phyloP scores from a whole-genome alignment of 225 moss, liverwort and hornwort species.

The Neckera pumila region DNA sequence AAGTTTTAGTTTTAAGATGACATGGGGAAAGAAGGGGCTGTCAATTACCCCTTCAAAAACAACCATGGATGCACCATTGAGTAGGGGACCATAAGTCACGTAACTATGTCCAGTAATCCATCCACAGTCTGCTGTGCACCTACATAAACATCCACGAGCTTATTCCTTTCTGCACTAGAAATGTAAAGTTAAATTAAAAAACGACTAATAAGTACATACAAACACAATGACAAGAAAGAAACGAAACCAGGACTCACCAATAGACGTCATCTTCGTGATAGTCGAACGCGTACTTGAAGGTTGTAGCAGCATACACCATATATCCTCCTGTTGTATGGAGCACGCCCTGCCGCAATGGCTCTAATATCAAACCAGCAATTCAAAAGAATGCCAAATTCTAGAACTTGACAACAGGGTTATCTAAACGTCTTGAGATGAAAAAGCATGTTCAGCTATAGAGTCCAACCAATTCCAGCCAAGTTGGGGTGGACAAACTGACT shows the following conservation, averaged over 20 bases:
- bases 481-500: neutral
- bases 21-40: neutral
- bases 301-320: conserved; percentile 52
- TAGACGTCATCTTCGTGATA: conserved; percentile 44
- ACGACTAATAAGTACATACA: neutral
- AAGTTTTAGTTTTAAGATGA: neutral
- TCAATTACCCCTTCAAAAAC: conserved; percentile 81
- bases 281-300: conserved; percentile 54
- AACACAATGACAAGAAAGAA: neutral
- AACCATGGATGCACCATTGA: conserved; percentile 78
- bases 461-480: neutral
- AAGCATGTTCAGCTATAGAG: neutral
- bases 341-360: conserved; percentile 28
- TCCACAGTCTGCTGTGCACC: conserved; percentile 99
- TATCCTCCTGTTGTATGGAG: conserved; percentile 60
- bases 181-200: neutral
- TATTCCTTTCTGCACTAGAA: neutral
- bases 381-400: neutral
- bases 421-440: neutral
- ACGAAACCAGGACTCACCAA: conserved; percentile 19
- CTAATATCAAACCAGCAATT: neutral
- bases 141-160: conserved; percentile 9
- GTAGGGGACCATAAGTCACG: conserved; percentile 81
- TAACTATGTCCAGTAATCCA: conserved; percentile 99
- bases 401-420: neutral